Evolutionary conservation across 1,139 yeast genomes (phyloP), one percentile per base, ranked within the genome.

Genomic region (Lodderomyces orthopsilosis): DNA sequence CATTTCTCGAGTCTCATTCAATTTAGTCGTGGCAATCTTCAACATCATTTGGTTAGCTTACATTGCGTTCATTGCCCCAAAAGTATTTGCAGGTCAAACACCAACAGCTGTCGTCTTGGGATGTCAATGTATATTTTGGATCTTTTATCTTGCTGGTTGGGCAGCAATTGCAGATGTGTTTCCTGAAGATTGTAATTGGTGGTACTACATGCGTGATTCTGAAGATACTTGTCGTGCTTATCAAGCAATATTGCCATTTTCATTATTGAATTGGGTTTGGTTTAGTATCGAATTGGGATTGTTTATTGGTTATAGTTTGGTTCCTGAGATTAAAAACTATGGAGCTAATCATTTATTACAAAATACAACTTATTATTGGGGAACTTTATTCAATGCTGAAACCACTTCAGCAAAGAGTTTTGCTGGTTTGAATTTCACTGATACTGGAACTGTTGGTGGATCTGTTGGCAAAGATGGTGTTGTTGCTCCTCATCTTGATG

Each of bases 161-260:
- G 67, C 60, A 6, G 41, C 54, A 4, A 43, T 58, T 37, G 64
- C 67, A 19, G 58, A 62, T 47, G 51, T 41, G 26, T 58, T 52
- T 40, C 69, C 68, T 6, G 46, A 38, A 4, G 24, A 39, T 32
- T 66, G 71, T 50, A 23, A 22, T 37, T 37, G 22, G 24, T 37
- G 30, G 24, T 24, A 24, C 26, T 17, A n/a, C 26, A n/a, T 12
- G 22, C 13, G 40, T 12, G 28, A 37, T 32, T 35, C 38, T 2
- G 17, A 26, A 15, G 12, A 36, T 21, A 43, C 53, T 38, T 68
- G 73, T 50, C 45, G 46, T 32, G 22, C 56, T 5, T 60, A 60
- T 6, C 61, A 66, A 50, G 68, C 68, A 1, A 43, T 57, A 13
- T 56, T 64, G 45, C 66, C 68, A 2, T 57, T 67, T 45, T 54